Evolutionary conservation across 768 basidiomycete genomes (phyloP).

Genomic region (Naganishia vishniacii): DNA sequence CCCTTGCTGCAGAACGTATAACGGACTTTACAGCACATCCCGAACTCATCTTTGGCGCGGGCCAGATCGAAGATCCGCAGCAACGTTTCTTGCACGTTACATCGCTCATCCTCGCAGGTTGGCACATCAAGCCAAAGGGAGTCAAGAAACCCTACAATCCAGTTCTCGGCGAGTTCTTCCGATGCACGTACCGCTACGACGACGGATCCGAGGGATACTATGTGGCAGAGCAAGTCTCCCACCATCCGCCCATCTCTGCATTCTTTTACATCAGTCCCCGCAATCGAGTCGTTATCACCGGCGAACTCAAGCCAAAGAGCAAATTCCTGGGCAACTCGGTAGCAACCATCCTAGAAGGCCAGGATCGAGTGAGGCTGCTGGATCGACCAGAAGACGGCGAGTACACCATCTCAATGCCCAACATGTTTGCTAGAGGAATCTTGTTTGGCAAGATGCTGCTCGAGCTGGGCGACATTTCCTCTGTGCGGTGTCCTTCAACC

Average conservation of each 20-base stretch:
- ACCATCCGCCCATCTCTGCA: slow-evolving; percentile 78
- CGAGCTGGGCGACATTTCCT: slow-evolving; percentile 85
- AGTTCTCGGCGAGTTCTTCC: slow-evolving; percentile 93
- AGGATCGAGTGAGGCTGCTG: slow-evolving; percentile 78
- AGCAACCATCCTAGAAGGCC: slow-evolving; percentile 92
- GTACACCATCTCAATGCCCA: slow-evolving; percentile 64
- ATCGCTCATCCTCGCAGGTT: slow-evolving; percentile 62
- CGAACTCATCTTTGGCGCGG: slow-evolving; percentile 83
- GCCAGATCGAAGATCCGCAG: slow-evolving; percentile 70
- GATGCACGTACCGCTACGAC: slow-evolving; percentile 86
- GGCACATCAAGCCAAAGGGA: slow-evolving; percentile 97
- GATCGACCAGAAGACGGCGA: slow-evolving; percentile 74
- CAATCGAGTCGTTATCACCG: slow-evolving; percentile 77
- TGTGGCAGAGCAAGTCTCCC: slow-evolving; percentile 91
- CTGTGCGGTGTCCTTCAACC: slow-evolving; percentile 73
- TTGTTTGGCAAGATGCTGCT: slow-evolving; percentile 70
- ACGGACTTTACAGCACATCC: slow-evolving; percentile 99
- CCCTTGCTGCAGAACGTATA: slow-evolving; percentile 91
- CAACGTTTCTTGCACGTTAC: slow-evolving; percentile 86
- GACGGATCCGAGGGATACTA: slow-evolving; percentile 92
- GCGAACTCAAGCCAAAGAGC: slow-evolving; percentile 83
- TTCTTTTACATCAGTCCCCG: slow-evolving; percentile 91
- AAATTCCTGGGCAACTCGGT: slow-evolving; percentile 96
- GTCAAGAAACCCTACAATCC: slow-evolving; percentile 99
- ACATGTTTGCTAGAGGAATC: slow-evolving; percentile 63